Evolutionary conservation across 139 green algal species (phyloP).

Genomic region (Prasinococcaceae sp.): DNA sequence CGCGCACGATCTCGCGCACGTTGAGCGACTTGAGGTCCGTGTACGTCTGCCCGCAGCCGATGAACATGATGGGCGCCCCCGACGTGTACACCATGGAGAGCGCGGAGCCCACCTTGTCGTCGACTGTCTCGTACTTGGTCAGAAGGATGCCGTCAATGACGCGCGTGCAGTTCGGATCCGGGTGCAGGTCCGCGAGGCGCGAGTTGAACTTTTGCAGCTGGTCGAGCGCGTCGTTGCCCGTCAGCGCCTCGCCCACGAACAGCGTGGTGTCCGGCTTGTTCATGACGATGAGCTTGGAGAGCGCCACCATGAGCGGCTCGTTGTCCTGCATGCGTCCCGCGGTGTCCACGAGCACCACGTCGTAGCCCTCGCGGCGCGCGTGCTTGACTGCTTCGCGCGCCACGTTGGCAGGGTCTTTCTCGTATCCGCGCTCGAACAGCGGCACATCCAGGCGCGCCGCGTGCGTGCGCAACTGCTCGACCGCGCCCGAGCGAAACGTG

Average conservation of each 20-base stretch:
- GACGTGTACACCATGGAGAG: constrained; percentile 95
- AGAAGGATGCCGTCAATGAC: constrained; percentile 76
- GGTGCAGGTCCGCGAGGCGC: too few species aligned
- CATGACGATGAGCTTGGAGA: constrained; percentile 80
- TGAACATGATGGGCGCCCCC: constrained; percentile 92
- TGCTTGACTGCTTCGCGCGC: constrained; percentile 73
- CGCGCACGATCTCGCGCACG: constrained; percentile 73
- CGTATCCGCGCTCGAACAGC: constrained; percentile 94
- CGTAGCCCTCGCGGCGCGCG: constrained; percentile 51
- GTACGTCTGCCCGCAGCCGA: constrained; percentile 95
- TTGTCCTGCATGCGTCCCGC: constrained; percentile 95
- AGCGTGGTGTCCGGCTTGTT: constrained; percentile 85
- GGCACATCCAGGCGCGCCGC: constrained; percentile 60
- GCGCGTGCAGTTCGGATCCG: constrained; percentile 3
- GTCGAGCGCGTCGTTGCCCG: constrained; percentile 98
- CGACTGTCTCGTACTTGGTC: constrained; percentile 99
- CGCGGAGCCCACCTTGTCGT: constrained; percentile 93
- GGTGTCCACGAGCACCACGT: constrained; percentile 97
- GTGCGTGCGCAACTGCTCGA: constrained; percentile 97
- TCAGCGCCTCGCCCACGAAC: constrained; percentile 97
- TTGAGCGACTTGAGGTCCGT: constrained; percentile 86
- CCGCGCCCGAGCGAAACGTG: constrained; percentile 90
- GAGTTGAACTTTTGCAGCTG: constrained; percentile 98
- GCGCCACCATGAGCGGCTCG: constrained; percentile 95
- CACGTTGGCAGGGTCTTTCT: constrained; percentile 91